phyloP scores from a whole-genome alignment of 2,329 filamentous ascomycete genomes.

The Bipolaris sorokiniana region DNA sequence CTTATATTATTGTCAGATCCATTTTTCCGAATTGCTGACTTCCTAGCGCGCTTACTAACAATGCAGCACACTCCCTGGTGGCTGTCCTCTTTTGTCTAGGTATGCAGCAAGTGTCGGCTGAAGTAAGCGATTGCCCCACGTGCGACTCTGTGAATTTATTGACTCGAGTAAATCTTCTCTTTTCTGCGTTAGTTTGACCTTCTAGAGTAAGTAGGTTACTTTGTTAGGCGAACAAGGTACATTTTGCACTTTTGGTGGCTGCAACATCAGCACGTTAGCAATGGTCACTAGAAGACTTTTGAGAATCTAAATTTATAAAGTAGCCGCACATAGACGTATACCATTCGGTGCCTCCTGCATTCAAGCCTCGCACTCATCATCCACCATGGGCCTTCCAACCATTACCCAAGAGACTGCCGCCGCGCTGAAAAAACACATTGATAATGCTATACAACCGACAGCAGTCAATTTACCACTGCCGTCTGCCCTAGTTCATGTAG shows the following conservation, averaged over 20 bases:
- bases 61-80: background rate
- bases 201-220: background rate
- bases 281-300: background rate
- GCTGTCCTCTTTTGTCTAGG: background rate
- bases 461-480: constrained; percentile 15
- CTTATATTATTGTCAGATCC: background rate
- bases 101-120: background rate
- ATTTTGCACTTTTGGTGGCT: background rate
- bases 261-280: background rate
- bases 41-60: background rate
- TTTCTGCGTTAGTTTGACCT: background rate
- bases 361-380: background rate
- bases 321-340: background rate
- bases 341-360: too few relatives aligned
- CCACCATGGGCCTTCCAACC: background rate
- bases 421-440: background rate
- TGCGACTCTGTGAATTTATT: background rate
- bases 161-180: background rate
- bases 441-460: constrained; percentile 1
- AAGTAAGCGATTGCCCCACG: background rate
- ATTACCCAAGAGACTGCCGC: background rate
- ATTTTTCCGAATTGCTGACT: background rate
- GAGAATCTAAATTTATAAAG: background rate
- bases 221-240: background rate
- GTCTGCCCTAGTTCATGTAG: constrained; percentile 28